Evolutionary conservation across 75 land plant genomes (phyloP).

Genomic region (Picea sitchensis): DNA sequence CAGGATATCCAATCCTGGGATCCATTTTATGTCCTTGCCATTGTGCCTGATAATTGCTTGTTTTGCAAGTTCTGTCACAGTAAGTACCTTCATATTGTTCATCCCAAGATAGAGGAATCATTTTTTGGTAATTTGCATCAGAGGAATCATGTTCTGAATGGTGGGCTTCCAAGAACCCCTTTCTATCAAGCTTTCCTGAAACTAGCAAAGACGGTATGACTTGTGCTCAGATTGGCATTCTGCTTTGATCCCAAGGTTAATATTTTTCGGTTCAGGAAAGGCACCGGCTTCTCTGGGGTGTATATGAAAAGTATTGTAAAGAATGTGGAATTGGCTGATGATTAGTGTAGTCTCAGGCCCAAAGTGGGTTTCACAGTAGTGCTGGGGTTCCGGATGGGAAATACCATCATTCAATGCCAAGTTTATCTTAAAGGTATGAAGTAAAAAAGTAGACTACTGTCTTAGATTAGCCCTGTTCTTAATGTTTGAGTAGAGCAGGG

Average conservation of each 20-base stretch:
- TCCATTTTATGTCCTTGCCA: conserved; percentile 15
- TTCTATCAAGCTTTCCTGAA: too few species aligned
- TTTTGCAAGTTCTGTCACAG: conserved; percentile 74
- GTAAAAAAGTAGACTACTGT: background rate
- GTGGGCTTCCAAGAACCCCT: too few species aligned
- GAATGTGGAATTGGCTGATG: conserved; percentile 41
- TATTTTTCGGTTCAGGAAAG: conserved; percentile 69
- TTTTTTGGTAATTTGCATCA: conserved; percentile 89
- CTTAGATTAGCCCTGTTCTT: too few species aligned
- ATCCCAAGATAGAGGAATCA: conserved; percentile 51
- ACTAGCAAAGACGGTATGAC: conserved; percentile 66
- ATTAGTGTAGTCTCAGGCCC: background rate
- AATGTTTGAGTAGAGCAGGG: too few species aligned
- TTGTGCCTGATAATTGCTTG: conserved; percentile 48
- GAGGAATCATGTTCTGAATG: conserved; percentile 2
- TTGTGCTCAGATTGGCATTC: conserved; percentile 65
- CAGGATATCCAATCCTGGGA: too few species aligned
- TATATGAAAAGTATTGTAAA: conserved; percentile 82
- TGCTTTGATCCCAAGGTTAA: conserved; percentile 22
- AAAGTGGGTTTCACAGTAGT: conserved; percentile 63
- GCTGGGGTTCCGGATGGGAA: conserved; percentile 78
- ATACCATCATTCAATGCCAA: too few species aligned
- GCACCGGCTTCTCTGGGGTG: background rate
- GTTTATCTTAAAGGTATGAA: conserved; percentile 31
- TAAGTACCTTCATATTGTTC: conserved; percentile 53